A percentile compares a stretch with the other conserved stretches of the same genome.
phyloP scores from a whole-genome alignment of 2,329 filamentous ascomycete species.

The Magnaporthales sp. region DNA sequence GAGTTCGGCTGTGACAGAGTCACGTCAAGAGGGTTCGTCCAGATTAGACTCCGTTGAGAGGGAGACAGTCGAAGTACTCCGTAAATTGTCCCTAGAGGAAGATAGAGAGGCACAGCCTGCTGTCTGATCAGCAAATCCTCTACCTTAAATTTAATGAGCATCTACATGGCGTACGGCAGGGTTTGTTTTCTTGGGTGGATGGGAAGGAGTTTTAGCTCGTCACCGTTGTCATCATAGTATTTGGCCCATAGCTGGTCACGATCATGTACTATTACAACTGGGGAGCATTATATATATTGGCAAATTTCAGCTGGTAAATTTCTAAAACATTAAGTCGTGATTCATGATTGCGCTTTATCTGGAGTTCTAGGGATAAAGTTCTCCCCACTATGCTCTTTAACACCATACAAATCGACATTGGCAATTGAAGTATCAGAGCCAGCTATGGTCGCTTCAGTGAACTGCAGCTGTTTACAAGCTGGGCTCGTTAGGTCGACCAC shows the following conservation, averaged over 20 bases:
- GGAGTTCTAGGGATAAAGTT: background rate
- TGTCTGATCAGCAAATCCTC: slow-evolving; percentile 1
- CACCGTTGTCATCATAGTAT: background rate
- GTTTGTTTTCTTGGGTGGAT: background rate
- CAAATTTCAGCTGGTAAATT: background rate
- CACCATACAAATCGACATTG: background rate
- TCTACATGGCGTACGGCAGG: background rate
- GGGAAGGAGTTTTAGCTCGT: background rate
- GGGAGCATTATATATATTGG: background rate
- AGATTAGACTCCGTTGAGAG: slow-evolving; percentile 6
- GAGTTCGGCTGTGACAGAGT: background rate
- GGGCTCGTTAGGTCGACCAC: background rate
- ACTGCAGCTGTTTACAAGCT: background rate
- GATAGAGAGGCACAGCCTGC: slow-evolving; percentile 12
- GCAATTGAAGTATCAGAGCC: background rate
- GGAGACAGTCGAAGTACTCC: slow-evolving; percentile 9
- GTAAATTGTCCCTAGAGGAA: slow-evolving; percentile 28
- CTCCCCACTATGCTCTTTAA: background rate
- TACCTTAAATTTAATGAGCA: background rate
- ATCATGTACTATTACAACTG: background rate
- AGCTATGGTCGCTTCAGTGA: background rate
- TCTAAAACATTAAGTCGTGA: background rate
- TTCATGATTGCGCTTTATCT: background rate
- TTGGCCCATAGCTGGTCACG: background rate
- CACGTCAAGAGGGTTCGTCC: background rate